These are phyloP conservation scores for Cryphonectria naterciae DNA, from an alignment of 2,329 filamentous ascomycete species.

Conservation along the genomic window DNA sequence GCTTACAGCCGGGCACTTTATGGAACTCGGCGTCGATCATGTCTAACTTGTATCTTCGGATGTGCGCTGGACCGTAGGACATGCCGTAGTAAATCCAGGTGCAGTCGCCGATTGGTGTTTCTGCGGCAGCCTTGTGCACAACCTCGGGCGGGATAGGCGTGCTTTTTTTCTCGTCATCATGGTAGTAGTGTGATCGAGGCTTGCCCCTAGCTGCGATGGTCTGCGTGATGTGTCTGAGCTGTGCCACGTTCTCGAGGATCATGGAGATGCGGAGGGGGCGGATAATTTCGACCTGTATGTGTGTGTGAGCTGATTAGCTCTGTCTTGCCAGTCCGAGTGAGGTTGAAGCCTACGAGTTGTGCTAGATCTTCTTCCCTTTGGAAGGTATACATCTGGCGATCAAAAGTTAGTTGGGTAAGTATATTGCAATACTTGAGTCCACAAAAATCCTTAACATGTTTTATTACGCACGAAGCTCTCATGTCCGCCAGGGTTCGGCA, in stretches of 20 bases:
- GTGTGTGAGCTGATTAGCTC: slow-evolving; percentile 7
- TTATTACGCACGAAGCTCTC: slow-evolving; percentile 42
- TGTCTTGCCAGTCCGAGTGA: background rate
- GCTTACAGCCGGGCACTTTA: slow-evolving; percentile 37
- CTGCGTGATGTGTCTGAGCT: slow-evolving; percentile 47
- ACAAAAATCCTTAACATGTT: background rate
- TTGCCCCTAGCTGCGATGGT: slow-evolving; percentile 41
- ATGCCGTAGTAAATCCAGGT: slow-evolving; percentile 54
- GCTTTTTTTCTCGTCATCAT: slow-evolving; percentile 27
- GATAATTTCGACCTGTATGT: slow-evolving; percentile 41
- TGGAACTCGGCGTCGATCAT: slow-evolving; percentile 41
- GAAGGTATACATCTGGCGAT: slow-evolving; percentile 46
- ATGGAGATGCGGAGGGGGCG: slow-evolving; percentile 38
- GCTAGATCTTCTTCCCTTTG: slow-evolving; percentile 53
- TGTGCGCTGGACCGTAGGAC: slow-evolving; percentile 38
- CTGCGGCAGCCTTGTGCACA: slow-evolving; percentile 40
- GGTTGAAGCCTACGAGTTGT: slow-evolving; percentile 40
- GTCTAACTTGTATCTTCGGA: slow-evolving; percentile 40
- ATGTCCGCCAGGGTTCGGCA: slow-evolving; percentile 55
- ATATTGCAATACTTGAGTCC: background rate
- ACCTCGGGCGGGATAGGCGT: slow-evolving; percentile 45
- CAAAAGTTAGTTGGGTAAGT: slow-evolving; percentile 36
- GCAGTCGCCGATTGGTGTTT: slow-evolving; percentile 31
- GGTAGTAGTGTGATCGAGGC: slow-evolving; percentile 40
- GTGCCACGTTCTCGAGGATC: slow-evolving; percentile 51